Conservation (phyloP, 169 alveolate genomes). For the Eimeria falciformis region DNA sequence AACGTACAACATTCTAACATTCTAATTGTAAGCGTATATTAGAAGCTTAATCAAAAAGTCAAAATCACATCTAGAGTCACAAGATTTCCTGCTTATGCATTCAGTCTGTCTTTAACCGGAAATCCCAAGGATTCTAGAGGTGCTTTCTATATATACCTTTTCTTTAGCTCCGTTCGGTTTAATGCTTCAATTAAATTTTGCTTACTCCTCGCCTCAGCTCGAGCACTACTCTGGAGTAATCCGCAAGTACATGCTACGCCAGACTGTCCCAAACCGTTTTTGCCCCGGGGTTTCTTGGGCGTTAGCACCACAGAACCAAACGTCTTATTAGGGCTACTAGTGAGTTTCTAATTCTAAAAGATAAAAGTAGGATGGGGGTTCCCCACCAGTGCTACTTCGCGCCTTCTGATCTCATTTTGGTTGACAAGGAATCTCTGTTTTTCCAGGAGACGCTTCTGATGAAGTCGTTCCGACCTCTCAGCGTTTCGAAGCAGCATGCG, state of each 20-base stretch:
- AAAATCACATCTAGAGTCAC: too few species aligned
- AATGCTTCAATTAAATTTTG: conserved; percentile 33
- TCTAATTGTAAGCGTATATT: too few species aligned
- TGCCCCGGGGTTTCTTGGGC: too few species aligned
- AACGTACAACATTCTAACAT: too few species aligned
- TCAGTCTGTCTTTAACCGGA: too few species aligned
- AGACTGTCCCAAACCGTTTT: neutral
- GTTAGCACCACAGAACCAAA: too few species aligned
- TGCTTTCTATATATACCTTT: neutral
- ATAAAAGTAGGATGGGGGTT: neutral
- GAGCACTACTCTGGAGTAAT: conserved; percentile 14
- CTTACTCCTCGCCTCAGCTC: conserved; percentile 41
- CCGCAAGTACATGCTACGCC: neutral
- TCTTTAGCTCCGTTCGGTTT: conserved; percentile 43
- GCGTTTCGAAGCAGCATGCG: conserved; percentile 35
- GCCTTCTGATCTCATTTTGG: conserved; percentile 45
- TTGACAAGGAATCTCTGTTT: conserved; percentile 58
- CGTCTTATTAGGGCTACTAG: too few species aligned
- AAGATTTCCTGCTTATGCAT: too few species aligned
- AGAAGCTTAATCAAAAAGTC: too few species aligned
- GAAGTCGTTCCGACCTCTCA: conserved; percentile 15
- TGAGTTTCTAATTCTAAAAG: too few species aligned
- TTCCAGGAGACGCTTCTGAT: conserved; percentile 44
- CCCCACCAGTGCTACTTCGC: conserved; percentile 49
- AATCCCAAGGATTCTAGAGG: too few species aligned